Evolutionary conservation across 2,329 filamentous ascomycete species (phyloP), one percentile per base, ranked within the genome.

Genomic region (Fusarium piperis): DNA sequence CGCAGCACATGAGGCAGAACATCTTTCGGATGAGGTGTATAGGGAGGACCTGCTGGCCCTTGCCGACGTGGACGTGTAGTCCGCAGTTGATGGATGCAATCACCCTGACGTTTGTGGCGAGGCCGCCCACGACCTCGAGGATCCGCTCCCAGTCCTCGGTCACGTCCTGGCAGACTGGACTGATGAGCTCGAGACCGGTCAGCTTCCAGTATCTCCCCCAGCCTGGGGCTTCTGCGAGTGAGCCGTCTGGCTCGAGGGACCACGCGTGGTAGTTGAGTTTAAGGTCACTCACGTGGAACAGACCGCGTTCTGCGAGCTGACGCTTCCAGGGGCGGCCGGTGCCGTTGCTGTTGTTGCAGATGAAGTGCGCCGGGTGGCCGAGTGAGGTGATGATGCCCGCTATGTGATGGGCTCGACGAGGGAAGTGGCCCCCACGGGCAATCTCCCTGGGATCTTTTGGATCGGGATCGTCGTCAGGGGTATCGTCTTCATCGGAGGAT

Each of bases 61-160:
- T 75, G 23, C 60, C 57, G 5, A 75, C 61, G 39, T 64, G 72
- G 23, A 75, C 61, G 13, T 75, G 66, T 13, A 74, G 60, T 6
- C 73, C 71, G 26, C 68, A 75, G 5, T 20, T 5, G 23, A 7
- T 3, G 28, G 5, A 58, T 44, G 12, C 7, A 16, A 51, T 26
- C 15, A 72, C 33, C 26, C 73, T 70, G 13, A 71, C 38, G 4
- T 63, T 65, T n/a, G 39, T 59, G 44, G 68, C 53, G 7, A 75
- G n/a, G 13, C 68, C 56, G 15, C 41, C 51, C 13, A 75, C 26
- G 15, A 72, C 55, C 35, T 72, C 32, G 10, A 75, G 62, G 4
- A 72, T 59, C 8, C 55, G 20, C 39, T 71, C 71, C 73, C 73
- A 75, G 9, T 57, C 55, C 16, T 65, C 39, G 2, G 66, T 56